Evolutionary conservation across 2,329 filamentous ascomycete genomes (phyloP).

Genomic region (Teratosphaeria pseudoeucalypti): DNA sequence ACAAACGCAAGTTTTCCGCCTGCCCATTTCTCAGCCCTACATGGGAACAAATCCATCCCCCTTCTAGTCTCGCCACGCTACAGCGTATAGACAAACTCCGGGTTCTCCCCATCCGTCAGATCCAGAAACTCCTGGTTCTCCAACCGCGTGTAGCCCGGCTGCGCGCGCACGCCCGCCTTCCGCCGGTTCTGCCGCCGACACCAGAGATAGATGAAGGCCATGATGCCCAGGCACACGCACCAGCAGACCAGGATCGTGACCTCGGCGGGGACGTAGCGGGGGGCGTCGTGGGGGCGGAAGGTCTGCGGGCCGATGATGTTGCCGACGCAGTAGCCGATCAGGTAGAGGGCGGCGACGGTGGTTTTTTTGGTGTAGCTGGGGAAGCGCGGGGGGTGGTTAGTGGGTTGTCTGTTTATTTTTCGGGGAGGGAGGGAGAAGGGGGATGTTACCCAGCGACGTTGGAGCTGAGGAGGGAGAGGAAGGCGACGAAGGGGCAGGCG

Average conservation of each 20-base stretch:
- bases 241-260: conserved; percentile 54
- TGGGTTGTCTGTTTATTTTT: not conserved
- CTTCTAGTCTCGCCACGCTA: not conserved
- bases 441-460: conserved; percentile 39
- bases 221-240: conserved; percentile 41
- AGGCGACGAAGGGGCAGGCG: conserved; percentile 52
- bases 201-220: conserved; percentile 54
- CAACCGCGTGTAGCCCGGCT: conserved; percentile 48
- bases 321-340: conserved; percentile 13
- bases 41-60: too few relatives aligned
- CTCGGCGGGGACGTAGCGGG: conserved; percentile 52
- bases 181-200: conserved; percentile 48
- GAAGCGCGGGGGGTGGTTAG: conserved; percentile 23
- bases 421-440: not conserved
- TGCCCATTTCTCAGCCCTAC: too few relatives aligned
- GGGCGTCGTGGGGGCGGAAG: conserved; percentile 47
- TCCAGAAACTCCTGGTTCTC: conserved; percentile 58
- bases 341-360: conserved; percentile 45
- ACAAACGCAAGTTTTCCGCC: too few relatives aligned
- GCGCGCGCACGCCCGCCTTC: conserved; percentile 44
- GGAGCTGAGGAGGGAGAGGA: conserved; percentile 52
- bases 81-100: conserved; percentile 48
- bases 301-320: conserved; percentile 37
- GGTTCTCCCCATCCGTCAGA: conserved; percentile 54
- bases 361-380: conserved; percentile 44